A percentile compares a stretch with the other conserved stretches of the same genome.
Conservation (phyloP, 352 stramenopile genomes). For the Globisporangium paddicum region DNA sequence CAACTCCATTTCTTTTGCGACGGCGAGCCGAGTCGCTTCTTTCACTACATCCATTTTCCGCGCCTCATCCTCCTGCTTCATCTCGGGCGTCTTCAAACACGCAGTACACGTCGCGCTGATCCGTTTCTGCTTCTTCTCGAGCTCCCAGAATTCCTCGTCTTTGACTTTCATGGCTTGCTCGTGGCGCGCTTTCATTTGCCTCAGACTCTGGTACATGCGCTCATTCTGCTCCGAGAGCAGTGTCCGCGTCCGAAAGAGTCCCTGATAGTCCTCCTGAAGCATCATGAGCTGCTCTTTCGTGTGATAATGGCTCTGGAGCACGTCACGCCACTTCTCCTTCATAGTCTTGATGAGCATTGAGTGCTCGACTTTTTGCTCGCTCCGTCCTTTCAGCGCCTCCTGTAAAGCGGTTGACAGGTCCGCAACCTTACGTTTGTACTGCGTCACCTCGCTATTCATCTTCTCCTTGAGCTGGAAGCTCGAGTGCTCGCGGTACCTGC, state of each 20-base stretch:
- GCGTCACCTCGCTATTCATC: conserved; percentile 36
- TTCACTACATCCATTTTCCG: conserved; percentile 35
- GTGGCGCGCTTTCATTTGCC: conserved; percentile 38
- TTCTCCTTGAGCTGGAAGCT: conserved; percentile 73
- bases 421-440: conserved; percentile 54
- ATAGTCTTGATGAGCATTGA: conserved; percentile 37
- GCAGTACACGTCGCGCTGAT: conserved; percentile 34
- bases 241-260: conserved; percentile 41
- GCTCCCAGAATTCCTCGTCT: conserved; percentile 50
- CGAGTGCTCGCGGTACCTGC: conserved; percentile 51
- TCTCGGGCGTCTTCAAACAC: conserved; percentile 55
- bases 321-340: conserved; percentile 67
- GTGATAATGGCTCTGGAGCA: conserved; percentile 34
- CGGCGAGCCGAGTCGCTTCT: conserved; percentile 43
- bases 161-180: conserved; percentile 43
- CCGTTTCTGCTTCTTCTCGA: conserved; percentile 59
- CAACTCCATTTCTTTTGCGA: conserved; percentile 54
- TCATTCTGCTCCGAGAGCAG: conserved; percentile 42
- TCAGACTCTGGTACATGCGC: conserved; percentile 36
- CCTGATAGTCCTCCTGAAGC: conserved; percentile 72
- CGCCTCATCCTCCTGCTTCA: conserved; percentile 33
- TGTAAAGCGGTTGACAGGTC: conserved; percentile 49
- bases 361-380: conserved; percentile 45
- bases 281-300: conserved; percentile 56
- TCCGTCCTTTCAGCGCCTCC: conserved; percentile 37